Percentiles rank a stretch among this genome's conserved stretches.
Conservation (phyloP, 768 basidiomycete species). For the Pisolithus sp. region DNA sequence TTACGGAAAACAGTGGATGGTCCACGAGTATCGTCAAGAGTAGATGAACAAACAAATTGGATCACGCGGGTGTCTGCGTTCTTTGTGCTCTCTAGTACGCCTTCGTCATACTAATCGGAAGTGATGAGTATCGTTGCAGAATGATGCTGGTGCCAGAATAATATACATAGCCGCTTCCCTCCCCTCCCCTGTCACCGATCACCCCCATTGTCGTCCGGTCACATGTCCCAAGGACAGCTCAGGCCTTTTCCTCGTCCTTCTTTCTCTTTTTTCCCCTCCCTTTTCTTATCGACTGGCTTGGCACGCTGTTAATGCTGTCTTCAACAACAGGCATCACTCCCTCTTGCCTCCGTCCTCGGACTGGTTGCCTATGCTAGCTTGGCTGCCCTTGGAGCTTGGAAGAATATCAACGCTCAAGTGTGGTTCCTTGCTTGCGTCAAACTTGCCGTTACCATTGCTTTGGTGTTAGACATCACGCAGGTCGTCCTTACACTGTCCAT, state of each 20-base stretch:
- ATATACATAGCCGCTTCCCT: conserved; percentile 39
- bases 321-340: conserved; percentile 62
- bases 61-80: too few relatives aligned
- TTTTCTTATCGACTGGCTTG: conserved; percentile 72
- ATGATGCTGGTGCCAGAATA: too few relatives aligned
- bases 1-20: too few relatives aligned
- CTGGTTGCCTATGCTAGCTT: conserved; percentile 65
- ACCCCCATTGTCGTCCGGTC: conserved; percentile 71
- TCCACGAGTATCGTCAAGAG: too few relatives aligned
- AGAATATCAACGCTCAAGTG: conserved; percentile 65
- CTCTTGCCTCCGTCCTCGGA: conserved; percentile 61
- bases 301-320: conserved; percentile 59
- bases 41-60: too few relatives aligned
- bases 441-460: conserved; percentile 43
- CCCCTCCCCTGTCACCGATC: conserved; percentile 51
- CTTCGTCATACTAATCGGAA: too few relatives aligned
- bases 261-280: conserved; percentile 66
- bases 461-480: conserved; percentile 55
- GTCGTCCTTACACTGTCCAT: conserved; percentile 41
- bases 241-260: conserved; percentile 63
- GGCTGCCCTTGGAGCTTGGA: conserved; percentile 72
- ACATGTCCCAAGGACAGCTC: conserved; percentile 68
- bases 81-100: too few relatives aligned
- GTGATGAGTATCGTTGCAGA: too few relatives aligned
- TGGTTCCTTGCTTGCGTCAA: conserved; percentile 60